Conservation (phyloP, 2,329 filamentous ascomycete genomes). For the Rachicladosporium sp. region DNA sequence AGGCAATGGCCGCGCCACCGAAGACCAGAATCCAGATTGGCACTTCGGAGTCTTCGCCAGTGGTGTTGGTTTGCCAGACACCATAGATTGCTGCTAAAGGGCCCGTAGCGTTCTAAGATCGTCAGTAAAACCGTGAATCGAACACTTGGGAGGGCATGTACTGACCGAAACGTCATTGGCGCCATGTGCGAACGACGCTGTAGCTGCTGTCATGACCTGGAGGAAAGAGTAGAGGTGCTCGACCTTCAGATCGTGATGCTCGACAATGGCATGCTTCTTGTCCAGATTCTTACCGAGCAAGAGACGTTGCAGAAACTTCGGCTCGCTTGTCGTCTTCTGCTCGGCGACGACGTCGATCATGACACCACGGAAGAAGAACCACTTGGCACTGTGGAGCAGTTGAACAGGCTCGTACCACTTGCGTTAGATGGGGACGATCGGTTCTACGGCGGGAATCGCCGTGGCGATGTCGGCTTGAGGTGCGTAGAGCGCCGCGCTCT, state of each 20-base stretch:
- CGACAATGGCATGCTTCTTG: conserved; percentile 37
- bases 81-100: conserved; percentile 49
- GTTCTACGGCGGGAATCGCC: conserved; percentile 3
- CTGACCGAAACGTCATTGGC: conserved; percentile 44
- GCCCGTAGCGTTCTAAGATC: conserved; percentile 39
- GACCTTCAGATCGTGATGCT: conserved; percentile 38
- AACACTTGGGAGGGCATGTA: too few species aligned
- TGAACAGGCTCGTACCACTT: conserved; percentile 33
- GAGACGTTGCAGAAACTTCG: conserved; percentile 25
- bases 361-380: conserved; percentile 37
- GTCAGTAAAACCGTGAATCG: too few species aligned
- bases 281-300: conserved; percentile 11
- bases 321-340: conserved; percentile 25
- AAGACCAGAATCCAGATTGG: conserved; percentile 48
- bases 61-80: conserved; percentile 38
- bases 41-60: conserved; percentile 36
- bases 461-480: conserved; percentile 4
- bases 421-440: conserved; percentile 11
- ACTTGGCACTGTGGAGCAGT: conserved; percentile 37
- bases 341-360: conserved; percentile 36
- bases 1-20: conserved; percentile 37
- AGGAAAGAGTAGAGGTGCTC: conserved; percentile 53
- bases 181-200: conserved; percentile 57
- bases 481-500: conserved; percentile 2
- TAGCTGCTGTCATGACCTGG: conserved; percentile 53